These are phyloP conservation scores for Lodderomyces oxycetoniae DNA, from an alignment of 1,139 yeast species.

Conservation along the genomic window DNA sequence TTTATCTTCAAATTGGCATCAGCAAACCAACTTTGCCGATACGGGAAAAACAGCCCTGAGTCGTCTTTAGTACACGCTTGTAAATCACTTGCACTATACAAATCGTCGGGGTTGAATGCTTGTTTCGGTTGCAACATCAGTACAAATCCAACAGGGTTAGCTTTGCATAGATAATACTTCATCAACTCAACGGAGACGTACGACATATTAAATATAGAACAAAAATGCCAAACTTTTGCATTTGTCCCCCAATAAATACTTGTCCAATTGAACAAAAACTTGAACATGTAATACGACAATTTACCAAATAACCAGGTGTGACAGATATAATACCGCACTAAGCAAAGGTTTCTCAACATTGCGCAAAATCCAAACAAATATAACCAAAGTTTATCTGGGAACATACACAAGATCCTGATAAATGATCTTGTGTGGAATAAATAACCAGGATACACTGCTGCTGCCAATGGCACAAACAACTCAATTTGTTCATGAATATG, in stretches of 20 bases:
- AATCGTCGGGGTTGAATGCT: conserved; percentile 37
- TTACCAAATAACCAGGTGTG: conserved; percentile 51
- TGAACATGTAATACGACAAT: conserved; percentile 73
- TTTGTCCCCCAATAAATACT: conserved; percentile 68
- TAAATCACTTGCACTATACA: conserved; percentile 16
- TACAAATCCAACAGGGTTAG: conserved; percentile 37
- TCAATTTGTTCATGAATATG: conserved; percentile 48
- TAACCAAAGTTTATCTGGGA: conserved; percentile 35
- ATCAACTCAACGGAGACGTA: conserved; percentile 74
- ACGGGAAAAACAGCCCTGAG: conserved; percentile 53
- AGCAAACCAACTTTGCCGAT: conserved; percentile 53
- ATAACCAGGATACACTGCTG: conserved; percentile 85
- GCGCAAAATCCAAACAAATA: conserved; percentile 57
- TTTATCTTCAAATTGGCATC: conserved; percentile 32
- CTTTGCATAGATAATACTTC: conserved; percentile 81
- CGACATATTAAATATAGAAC: conserved; percentile 82
- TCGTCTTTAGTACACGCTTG: conserved; percentile 19
- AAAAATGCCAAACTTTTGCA: conserved; percentile 56
- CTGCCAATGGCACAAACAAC: conserved; percentile 73
- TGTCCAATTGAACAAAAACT: conserved; percentile 81
- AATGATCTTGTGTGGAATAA: conserved; percentile 55
- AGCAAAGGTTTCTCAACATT: conserved; percentile 57
- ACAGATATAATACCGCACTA: conserved; percentile 41
- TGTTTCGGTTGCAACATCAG: conserved; percentile 33
- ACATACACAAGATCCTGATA: conserved; percentile 49